Conservation (phyloP, 2,329 filamentous ascomycete genomes). For the Aspergillus transmontanensis region DNA sequence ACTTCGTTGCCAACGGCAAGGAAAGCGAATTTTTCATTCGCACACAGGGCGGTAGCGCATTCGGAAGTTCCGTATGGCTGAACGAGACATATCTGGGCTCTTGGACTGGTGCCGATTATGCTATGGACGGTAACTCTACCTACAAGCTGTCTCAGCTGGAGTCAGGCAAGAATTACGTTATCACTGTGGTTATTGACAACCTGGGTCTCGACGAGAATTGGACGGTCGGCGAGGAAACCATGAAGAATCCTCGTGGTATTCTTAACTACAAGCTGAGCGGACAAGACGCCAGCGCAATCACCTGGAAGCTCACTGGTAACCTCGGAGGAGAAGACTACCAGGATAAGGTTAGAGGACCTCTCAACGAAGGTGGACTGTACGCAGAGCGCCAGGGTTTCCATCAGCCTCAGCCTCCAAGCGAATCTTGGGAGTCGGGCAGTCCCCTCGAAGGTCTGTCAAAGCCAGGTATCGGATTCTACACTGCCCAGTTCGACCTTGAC, state of each 20-base stretch:
- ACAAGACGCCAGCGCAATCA: constrained; percentile 35
- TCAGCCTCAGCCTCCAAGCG: constrained; percentile 50
- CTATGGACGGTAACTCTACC: constrained; percentile 56
- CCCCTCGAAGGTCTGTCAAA: constrained; percentile 45
- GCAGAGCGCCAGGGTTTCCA: constrained; percentile 60
- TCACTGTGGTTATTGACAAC: constrained; percentile 73
- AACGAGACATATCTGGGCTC: constrained; percentile 65
- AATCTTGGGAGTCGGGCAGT: constrained; percentile 36
- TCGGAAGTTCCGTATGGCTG: constrained; percentile 68
- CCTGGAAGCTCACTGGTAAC: constrained; percentile 64
- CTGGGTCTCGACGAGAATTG: constrained; percentile 72
- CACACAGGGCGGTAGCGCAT: constrained; percentile 69
- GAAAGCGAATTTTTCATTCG: constrained; percentile 60
- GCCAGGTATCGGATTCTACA: constrained; percentile 58
- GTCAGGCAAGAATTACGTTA: constrained; percentile 56
- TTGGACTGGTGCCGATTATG: constrained; percentile 58
- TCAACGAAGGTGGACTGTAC: constrained; percentile 61
- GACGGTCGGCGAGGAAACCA: constrained; percentile 59
- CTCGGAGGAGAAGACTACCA: constrained; percentile 58
- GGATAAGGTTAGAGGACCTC: constrained; percentile 55
- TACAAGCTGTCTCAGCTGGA: constrained; percentile 59
- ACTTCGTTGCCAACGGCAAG: constrained; percentile 65
- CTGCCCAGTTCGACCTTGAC: constrained; percentile 53
- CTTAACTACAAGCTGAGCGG: constrained; percentile 48
- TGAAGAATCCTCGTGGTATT: constrained; percentile 61